Conservation (phyloP, 2,329 filamentous ascomycete genomes). For the Aureobasidium melanogenum region DNA sequence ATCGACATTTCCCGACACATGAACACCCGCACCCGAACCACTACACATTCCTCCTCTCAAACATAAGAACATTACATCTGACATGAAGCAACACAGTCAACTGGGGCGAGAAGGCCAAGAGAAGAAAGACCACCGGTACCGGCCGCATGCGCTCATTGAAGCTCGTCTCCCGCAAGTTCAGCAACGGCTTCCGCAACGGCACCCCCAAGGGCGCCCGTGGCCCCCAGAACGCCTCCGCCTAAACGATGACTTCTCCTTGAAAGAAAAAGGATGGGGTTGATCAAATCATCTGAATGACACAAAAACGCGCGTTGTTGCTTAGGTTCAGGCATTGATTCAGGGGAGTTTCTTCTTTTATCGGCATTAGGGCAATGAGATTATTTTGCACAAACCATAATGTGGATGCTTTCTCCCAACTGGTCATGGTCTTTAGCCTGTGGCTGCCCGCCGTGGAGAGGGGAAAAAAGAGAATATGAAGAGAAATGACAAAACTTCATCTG, state of each 20-base stretch:
- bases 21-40: not conserved
- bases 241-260: slow-evolving; percentile 4
- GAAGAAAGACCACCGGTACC: slow-evolving; percentile 97
- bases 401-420: not conserved
- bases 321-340: not conserved
- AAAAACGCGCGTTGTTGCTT: not conserved
- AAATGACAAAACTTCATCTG: slow-evolving; percentile 8
- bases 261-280: not conserved
- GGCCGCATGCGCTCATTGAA: slow-evolving; percentile 95
- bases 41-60: not conserved
- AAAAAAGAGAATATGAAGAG: not conserved
- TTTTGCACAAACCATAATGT: not conserved
- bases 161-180: slow-evolving; percentile 84
- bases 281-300: not conserved
- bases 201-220: slow-evolving; percentile 75
- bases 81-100: slow-evolving; percentile 57
- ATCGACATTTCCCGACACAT: not conserved
- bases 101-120: slow-evolving; percentile 99
- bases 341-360: not conserved
- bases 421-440: not conserved
- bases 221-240: slow-evolving; percentile 33
- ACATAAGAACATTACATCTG: slow-evolving; percentile 11
- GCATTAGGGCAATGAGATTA: slow-evolving; percentile 4
- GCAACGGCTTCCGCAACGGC: slow-evolving; percentile 95
- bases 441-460: not conserved